Base-by-base conservation (phyloP, 164 flowering plant genomes). In the Chimonanthus salicifolius region DNA sequence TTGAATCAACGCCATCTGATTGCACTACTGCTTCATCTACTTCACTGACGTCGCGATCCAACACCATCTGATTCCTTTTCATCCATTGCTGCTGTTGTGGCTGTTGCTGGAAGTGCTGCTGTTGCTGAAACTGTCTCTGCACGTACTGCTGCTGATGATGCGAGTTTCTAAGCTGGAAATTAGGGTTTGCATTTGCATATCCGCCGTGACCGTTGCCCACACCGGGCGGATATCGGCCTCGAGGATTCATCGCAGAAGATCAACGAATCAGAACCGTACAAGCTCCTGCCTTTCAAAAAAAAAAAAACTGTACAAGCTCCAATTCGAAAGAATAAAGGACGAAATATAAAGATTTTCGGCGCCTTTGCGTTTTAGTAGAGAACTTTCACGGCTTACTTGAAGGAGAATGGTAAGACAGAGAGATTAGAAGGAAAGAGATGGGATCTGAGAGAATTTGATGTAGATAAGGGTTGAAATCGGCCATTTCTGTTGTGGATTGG, bases 141-240 rank as follows among this genome's bases (percentile, higher is more conserved):
- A 83, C 90, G 33, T 91, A 87, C 78, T 89, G 97, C 70, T 88
- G 86, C 43, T 83, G 96, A 72, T 33, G 33, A 33, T 33, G 33
- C 33, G 79, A 80, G 72, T 80, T 80, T 69, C 89, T 82, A 48
- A 54, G 75, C 71, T 85, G 88, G 80, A 74, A 86, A 76, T 80
- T 80, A 84, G 91, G 90, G 84, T 85, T 87, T 33, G 78, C 72
- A 58, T 83, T 86, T 47, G 76, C 68, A 71, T 81, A 67, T 2
- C 83, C 83, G 45, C 88, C 85, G 8, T 85, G 76, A 67, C 80
- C 87, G 9, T 84, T 83, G 46, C 96, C 97, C 76, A 91, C 90
- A 71, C 99, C 99, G n/a, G 99, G 97, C 11, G 98, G 97, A 80
- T 88, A 94, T 80, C 97, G 84, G 18, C 87, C 89, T 80, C 98